Conservation (phyloP, 257 asterid genomes). For the Solanum sparsipilum region DNA sequence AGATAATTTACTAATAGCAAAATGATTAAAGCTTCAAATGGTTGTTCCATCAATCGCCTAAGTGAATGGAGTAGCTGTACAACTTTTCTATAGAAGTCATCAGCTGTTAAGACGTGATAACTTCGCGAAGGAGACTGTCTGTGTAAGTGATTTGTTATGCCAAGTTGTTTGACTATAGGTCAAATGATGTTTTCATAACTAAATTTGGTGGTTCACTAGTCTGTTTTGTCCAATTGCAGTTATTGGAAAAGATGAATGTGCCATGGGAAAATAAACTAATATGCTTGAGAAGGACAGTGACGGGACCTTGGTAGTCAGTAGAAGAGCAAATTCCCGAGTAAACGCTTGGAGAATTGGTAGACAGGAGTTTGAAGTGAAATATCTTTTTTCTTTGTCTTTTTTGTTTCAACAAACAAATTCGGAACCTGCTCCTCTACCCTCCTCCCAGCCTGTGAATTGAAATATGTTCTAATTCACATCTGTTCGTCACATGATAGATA, state of each 20-base stretch:
- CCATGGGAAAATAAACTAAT: constrained; percentile 11
- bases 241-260: constrained; percentile 5
- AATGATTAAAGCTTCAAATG: background rate
- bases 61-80: background rate
- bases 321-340: background rate
- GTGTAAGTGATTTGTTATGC: background rate
- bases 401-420: background rate
- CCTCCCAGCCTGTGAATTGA: background rate
- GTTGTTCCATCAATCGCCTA: background rate
- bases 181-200: background rate
- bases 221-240: constrained; percentile 4
- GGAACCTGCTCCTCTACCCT: background rate
- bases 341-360: background rate
- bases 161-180: background rate
- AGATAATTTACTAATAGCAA: background rate
- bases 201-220: background rate
- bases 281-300: constrained; percentile 24
- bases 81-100: background rate
- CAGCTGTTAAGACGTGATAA: background rate
- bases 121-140: background rate
- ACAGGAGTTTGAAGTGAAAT: background rate
- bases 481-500: background rate
- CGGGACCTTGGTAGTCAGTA: constrained; percentile 31
- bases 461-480: background rate
- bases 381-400: background rate